These are phyloP conservation scores for Suillus sp. DNA, from an alignment of 768 basidiomycete genomes.

Conservation along the genomic window DNA sequence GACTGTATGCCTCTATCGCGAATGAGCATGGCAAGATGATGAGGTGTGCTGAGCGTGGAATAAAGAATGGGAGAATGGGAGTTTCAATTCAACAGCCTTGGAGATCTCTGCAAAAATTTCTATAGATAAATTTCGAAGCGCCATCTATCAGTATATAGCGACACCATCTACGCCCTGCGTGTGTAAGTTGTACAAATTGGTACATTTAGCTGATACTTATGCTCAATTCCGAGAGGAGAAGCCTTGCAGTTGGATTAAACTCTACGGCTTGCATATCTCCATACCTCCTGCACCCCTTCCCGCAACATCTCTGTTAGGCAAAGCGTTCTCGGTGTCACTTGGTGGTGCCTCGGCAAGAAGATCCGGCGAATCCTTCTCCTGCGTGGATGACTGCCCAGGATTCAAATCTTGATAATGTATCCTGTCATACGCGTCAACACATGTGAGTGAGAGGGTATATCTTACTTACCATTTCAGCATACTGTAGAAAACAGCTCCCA, in stretches of 20 bases:
- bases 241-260: background rate
- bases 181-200: background rate
- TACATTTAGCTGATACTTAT: background rate
- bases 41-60: too few relatives aligned
- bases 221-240: background rate
- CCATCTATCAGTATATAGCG: background rate
- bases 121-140: background rate
- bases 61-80: too few relatives aligned
- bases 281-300: background rate
- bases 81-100: background rate
- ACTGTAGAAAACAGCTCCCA: constrained; percentile 59
- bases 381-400: constrained; percentile 31
- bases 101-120: background rate
- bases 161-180: background rate
- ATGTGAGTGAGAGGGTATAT: constrained; percentile 12
- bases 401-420: constrained; percentile 33
- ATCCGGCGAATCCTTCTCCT: constrained; percentile 27
- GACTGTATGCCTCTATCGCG: too few relatives aligned
- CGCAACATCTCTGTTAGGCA: background rate
- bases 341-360: constrained; percentile 6
- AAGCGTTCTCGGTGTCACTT: background rate
- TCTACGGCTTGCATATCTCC: background rate
- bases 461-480: constrained; percentile 51
- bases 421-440: constrained; percentile 13
- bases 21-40: too few relatives aligned